Conservation (phyloP, 768 basidiomycete species). For the Russula abietina region DNA sequence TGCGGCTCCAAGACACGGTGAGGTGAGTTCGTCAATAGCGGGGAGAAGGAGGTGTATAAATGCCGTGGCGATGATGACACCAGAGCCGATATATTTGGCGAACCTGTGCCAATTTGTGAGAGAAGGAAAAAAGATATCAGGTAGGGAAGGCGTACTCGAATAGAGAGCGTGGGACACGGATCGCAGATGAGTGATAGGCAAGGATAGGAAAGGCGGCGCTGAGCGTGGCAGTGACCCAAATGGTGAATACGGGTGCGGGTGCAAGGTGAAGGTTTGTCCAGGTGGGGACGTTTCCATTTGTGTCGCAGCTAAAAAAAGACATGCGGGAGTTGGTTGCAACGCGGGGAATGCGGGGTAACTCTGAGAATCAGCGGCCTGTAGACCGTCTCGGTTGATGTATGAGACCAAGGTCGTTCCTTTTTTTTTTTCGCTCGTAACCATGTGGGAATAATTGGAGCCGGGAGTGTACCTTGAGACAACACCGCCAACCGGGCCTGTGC, state of each 20-base stretch:
- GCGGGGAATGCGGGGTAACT: too few species aligned
- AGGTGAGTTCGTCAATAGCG: slow-evolving; percentile 62
- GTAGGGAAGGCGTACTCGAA: slow-evolving; percentile 68
- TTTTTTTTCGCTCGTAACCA: too few species aligned
- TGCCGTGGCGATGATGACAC: slow-evolving; percentile 16
- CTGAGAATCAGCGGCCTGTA: too few species aligned
- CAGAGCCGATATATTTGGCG: slow-evolving; percentile 23
- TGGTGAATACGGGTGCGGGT: slow-evolving; percentile 72
- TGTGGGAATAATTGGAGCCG: too few species aligned
- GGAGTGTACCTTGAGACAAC: too few species aligned
- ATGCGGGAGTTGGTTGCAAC: too few species aligned
- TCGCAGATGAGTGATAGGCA: slow-evolving; percentile 43
- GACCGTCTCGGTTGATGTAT: too few species aligned
- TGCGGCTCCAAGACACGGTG: slow-evolving; percentile 57
- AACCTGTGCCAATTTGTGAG: not conserved
- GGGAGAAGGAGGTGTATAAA: slow-evolving; percentile 43
- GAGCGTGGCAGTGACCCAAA: slow-evolving; percentile 50
- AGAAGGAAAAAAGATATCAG: too few species aligned
- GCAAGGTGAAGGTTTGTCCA: slow-evolving; percentile 52
- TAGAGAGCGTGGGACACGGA: slow-evolving; percentile 51
- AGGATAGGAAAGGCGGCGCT: slow-evolving; percentile 73
- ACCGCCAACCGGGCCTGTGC: too few species aligned
- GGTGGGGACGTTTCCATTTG: slow-evolving; percentile 46
- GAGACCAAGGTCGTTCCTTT: too few species aligned
- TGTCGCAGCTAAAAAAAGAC: slow-evolving; percentile 37